Conservation (phyloP, 345 rosid species). For the Ceriops tagal region DNA sequence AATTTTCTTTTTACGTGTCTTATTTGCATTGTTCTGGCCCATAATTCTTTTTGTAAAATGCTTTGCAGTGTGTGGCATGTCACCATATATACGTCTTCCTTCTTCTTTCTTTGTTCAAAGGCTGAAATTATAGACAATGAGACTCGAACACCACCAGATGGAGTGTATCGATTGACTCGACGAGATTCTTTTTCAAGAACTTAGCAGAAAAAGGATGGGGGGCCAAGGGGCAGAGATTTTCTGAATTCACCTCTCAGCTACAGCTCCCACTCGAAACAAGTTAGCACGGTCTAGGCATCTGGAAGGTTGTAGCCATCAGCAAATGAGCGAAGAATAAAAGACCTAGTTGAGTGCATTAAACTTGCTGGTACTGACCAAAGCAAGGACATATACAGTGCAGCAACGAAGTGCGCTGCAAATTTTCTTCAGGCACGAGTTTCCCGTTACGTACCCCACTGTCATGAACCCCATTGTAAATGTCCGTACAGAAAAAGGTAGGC, state of each 20-base stretch:
- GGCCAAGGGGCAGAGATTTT: conserved; percentile 1
- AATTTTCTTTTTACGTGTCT: neutral
- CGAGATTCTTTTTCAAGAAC: conserved; percentile 56
- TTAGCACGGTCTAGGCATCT: neutral
- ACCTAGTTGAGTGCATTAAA: neutral
- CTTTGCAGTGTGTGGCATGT: conserved; percentile 80
- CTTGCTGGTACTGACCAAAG: neutral
- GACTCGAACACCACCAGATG: conserved; percentile 27
- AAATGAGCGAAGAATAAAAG: neutral
- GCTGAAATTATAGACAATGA: conserved; percentile 34
- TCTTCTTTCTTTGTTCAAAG: conserved; percentile 94
- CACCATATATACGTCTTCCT: conserved; percentile 73
- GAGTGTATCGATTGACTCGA: conserved; percentile 54
- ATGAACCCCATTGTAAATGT: neutral
- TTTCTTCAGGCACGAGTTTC: neutral
- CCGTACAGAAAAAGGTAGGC: neutral
- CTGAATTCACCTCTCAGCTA: conserved; percentile 1
- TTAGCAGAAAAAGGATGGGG: conserved; percentile 17
- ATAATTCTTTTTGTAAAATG: conserved; percentile 12
- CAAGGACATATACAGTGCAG: neutral
- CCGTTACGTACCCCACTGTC: neutral
- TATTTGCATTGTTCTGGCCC: neutral
- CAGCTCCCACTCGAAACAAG: neutral
- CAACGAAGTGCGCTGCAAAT: conserved; percentile 4
- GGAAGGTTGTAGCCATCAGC: neutral